Evolutionary conservation across 2,329 filamentous ascomycete genomes (phyloP).

Genomic region (Byssothecium circinans): DNA sequence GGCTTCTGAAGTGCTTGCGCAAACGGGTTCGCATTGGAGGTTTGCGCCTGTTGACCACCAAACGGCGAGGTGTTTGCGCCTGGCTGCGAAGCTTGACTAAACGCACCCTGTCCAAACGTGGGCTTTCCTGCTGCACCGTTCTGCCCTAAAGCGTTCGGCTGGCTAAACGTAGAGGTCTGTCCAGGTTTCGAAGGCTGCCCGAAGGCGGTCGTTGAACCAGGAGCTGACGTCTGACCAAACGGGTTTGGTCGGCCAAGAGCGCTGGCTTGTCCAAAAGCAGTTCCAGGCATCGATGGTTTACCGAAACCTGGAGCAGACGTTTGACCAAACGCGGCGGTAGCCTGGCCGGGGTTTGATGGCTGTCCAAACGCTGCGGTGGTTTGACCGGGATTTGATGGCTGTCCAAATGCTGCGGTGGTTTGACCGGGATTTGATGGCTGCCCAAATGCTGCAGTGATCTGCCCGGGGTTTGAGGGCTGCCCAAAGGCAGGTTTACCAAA

Average conservation of each 20-base stretch:
- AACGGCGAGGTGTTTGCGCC: conserved; percentile 35
- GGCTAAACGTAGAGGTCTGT: conserved; percentile 29
- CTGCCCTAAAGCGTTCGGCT: conserved; percentile 29
- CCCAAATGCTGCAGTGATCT: conserved; percentile 39
- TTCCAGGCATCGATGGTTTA: conserved; percentile 13
- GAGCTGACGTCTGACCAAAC: conserved; percentile 47
- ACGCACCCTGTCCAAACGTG: conserved; percentile 38
- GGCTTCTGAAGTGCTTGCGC: conserved; percentile 17
- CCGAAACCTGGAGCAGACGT: conserved; percentile 28
- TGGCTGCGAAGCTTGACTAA: conserved; percentile 49
- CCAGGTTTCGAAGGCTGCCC: conserved; percentile 36
- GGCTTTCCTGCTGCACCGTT: conserved; percentile 5
- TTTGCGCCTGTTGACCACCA: conserved; percentile 33
- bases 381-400: conserved; percentile 42
- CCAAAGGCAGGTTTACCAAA: conserved; percentile 50
- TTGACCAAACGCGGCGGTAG: conserved; percentile 29
- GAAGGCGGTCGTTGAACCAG: conserved; percentile 31
- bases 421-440: conserved; percentile 36
- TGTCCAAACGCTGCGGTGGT: too few relatives aligned
- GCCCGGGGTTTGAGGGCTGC: conserved; percentile 39
- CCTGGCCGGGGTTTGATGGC: too few relatives aligned
- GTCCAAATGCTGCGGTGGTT: conserved; percentile 42
- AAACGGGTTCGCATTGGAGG: conserved; percentile 32
- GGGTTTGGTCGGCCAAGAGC: conserved; percentile 22
- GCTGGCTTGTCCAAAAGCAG: conserved; percentile 25